Conservation (phyloP, 441 rosid species). For the Eruca vesicaria region DNA sequence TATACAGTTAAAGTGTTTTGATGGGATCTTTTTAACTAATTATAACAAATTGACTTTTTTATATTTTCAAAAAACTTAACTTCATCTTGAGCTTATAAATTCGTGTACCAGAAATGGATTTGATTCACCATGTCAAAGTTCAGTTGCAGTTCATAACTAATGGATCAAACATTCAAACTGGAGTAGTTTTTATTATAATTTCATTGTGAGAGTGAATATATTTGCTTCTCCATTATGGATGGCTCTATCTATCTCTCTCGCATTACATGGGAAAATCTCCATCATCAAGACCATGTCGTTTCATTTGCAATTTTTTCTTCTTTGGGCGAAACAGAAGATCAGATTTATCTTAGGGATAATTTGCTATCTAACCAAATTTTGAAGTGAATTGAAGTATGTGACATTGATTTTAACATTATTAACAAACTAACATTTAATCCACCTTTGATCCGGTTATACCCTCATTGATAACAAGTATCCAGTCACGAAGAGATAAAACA, state of each 20-base stretch:
- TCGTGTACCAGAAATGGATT: neutral
- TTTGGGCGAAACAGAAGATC: slow-evolving; percentile 28
- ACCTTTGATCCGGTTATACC: no score
- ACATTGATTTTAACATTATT: no score
- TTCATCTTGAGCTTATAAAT: neutral
- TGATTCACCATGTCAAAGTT: neutral
- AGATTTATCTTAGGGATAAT: slow-evolving; percentile 32
- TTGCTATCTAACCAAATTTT: no score
- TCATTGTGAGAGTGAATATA: neutral
- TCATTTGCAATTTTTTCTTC: slow-evolving; percentile 25
- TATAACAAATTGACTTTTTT: no score
- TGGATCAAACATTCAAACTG: neutral
- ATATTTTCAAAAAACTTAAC: no score
- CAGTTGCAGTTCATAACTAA: neutral
- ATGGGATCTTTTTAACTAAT: no score
- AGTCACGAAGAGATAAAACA: no score
- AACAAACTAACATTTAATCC: no score
- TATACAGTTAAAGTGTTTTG: no score
- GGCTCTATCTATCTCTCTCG: neutral
- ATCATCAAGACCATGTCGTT: slow-evolving; percentile 7
- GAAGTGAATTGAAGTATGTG: no score
- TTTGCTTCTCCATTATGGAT: neutral
- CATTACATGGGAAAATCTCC: slow-evolving; percentile 17
- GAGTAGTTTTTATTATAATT: no score
- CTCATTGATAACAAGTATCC: no score